Conservation (phyloP, 805 yeast genomes). For the Clavispora santaluciae region DNA sequence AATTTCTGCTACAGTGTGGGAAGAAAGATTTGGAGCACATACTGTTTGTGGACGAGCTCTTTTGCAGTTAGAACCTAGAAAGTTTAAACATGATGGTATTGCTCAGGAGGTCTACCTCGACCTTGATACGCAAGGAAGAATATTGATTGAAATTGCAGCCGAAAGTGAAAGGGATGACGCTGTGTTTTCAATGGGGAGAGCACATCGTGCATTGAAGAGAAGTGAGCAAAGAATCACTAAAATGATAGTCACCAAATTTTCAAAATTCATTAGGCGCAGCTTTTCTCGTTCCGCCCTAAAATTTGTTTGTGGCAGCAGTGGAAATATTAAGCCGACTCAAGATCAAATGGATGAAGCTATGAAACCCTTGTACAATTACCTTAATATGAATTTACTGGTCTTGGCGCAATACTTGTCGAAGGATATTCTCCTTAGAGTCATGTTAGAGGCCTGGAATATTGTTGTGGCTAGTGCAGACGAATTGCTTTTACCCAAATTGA, state of each 20-base stretch:
- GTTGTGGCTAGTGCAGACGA: constrained; percentile 66
- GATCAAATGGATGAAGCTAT: constrained; percentile 59
- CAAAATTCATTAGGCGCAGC: constrained; percentile 54
- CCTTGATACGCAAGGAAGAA: constrained; percentile 62
- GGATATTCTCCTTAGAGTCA: constrained; percentile 54
- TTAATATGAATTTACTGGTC: constrained; percentile 62
- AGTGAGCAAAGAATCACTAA: constrained; percentile 64
- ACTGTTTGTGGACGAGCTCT: constrained; percentile 63
- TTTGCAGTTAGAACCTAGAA: constrained; percentile 56
- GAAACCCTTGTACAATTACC: constrained; percentile 67
- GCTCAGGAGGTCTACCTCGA: constrained; percentile 58
- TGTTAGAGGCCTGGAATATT: constrained; percentile 78
- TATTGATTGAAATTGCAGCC: constrained; percentile 63
- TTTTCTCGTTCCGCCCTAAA: constrained; percentile 55
- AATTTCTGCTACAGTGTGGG: constrained; percentile 66
- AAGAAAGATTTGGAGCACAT: constrained; percentile 51
- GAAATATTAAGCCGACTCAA: constrained; percentile 38
- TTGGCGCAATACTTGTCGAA: constrained; percentile 56
- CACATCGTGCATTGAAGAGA: constrained; percentile 60
- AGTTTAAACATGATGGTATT: constrained; percentile 62
- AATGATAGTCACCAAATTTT: constrained; percentile 68
- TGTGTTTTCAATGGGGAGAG: constrained; percentile 71
- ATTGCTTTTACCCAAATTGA: constrained; percentile 67
- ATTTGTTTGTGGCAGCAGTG: constrained; percentile 49
- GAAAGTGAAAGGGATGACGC: constrained; percentile 82